Evolutionary conservation across 2,329 filamentous ascomycete species (phyloP), one percentile per base, ranked within the genome.

Genomic region (Microdochium paspali): DNA sequence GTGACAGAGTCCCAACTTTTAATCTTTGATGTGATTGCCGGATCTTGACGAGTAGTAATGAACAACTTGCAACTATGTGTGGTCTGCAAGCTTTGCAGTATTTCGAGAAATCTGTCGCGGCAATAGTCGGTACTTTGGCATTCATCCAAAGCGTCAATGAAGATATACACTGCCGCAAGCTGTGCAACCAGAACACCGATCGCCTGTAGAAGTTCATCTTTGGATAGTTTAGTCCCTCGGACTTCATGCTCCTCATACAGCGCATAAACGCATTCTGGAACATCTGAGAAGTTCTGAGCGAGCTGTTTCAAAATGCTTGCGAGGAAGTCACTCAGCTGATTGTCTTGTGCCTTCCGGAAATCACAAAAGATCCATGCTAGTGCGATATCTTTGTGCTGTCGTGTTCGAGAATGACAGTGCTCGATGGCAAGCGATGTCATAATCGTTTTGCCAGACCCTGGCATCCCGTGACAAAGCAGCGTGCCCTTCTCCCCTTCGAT

Each of bases 401-500:
- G 7, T 20, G 12, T 18, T 3, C 4, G 18, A n/a, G 15, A 3
- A 21, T 12, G 35, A 7, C 35, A 40, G 39, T 44, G 7, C 3
- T 51, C 44, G n/a, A 51, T 44, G 15, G 49, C 49, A 4, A 44
- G 42, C 3, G 52, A 56, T 35, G 42, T 45, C n/a, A 58, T 40
- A 21, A 44, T 49, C 4, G 49, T 56, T 43, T 58, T 58, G 3
- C 56, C 54, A 18, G 49, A 54, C 2, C 56, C 55, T 3, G 49
- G 44, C 15, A 57, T 53, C 10, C 56, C 56, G 39, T 58, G 54
- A 46, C 32, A 50, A 46, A 4, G 56, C 44, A n/a, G 55, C 43
- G 12, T 50, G 50, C 2, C 51, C 53, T 4, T 39, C 30, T 35
- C 51, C 55, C 7, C 45, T 44, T 44, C 10, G 10, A 45, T 42